Evolutionary conservation across 192 early-diverging fungal species (phyloP).

Genomic region (Cladochytrium replicatum): DNA sequence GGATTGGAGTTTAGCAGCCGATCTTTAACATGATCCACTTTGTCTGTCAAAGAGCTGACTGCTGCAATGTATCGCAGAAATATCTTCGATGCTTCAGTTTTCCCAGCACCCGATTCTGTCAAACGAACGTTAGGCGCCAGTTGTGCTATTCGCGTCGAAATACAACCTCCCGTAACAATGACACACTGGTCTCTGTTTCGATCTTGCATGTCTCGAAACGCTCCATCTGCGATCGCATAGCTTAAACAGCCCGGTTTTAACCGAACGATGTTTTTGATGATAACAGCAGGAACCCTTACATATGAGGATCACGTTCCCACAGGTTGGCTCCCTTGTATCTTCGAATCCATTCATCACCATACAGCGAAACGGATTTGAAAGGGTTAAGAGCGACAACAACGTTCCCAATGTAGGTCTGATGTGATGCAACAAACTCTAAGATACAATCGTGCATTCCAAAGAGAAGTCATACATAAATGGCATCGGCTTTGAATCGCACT

Average conservation of each 20-base stretch:
- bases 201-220: slow-evolving; percentile 67
- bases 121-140: too few species aligned
- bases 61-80: slow-evolving; percentile 87
- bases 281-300: neutral
- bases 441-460: neutral
- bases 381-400: slow-evolving; percentile 25
- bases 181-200: slow-evolving; percentile 89
- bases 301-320: slow-evolving; percentile 10
- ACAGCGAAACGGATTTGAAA: slow-evolving; percentile 24
- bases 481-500: slow-evolving; percentile 69
- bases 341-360: slow-evolving; percentile 10
- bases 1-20: slow-evolving; percentile 22
- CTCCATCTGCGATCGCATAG: slow-evolving; percentile 46
- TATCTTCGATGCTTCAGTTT: slow-evolving; percentile 82
- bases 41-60: slow-evolving; percentile 43
- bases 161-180: slow-evolving; percentile 50
- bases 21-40: slow-evolving; percentile 13
- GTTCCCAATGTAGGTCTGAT: slow-evolving; percentile 28
- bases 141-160: too few species aligned
- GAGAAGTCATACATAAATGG: slow-evolving; percentile 58
- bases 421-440: neutral
- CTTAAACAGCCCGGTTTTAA: slow-evolving; percentile 3
- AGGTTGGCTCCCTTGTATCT: slow-evolving; percentile 11
- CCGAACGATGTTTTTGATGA: neutral
- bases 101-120: slow-evolving; percentile 86